A percentile compares a stretch with the other conserved stretches of the same genome.
These are phyloP conservation scores for Apiotrichum veenhuisii DNA, from an alignment of 1,284 basidiomycete species.

Conservation along the genomic window DNA sequence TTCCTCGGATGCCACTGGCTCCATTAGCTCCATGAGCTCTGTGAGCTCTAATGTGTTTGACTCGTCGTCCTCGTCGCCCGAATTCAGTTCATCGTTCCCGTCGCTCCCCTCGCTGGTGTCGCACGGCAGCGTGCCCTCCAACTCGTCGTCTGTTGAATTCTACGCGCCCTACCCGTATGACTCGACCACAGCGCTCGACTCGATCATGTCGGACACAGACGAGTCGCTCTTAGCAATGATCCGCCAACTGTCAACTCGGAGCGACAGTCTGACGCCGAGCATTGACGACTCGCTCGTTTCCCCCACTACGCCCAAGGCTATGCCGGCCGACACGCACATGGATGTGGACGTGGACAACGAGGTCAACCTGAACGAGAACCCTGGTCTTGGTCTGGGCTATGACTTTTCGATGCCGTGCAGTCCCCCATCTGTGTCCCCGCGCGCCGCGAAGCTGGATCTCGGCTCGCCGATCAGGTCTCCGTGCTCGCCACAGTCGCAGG, in stretches of 20 bases:
- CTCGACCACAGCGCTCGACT: conserved; percentile 26
- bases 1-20: neutral
- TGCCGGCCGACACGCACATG: no score
- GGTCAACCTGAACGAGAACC: conserved; percentile 11
- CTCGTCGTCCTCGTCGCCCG: conserved; percentile 23
- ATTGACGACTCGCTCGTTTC: neutral
- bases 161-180: no score
- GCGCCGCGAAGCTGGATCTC: neutral
- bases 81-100: conserved; percentile 25
- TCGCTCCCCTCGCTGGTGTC: conserved; percentile 41
- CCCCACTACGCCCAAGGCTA: neutral
- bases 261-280: neutral
- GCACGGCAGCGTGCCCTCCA: conserved; percentile 31
- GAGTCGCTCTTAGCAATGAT: conserved; percentile 38
- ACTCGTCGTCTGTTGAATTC: neutral
- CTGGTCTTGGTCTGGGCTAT: conserved; percentile 27
- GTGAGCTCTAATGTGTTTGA: no score
- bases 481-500: neutral
- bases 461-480: neutral
- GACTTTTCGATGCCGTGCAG: conserved; percentile 1
- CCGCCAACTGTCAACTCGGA: conserved; percentile 22
- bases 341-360: no score
- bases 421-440: neutral
- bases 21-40: neutral
- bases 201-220: conserved; percentile 38